These are phyloP conservation scores for Rhizodiscina lignyota DNA, from an alignment of 495 filamentous ascomycete species.

Conservation along the genomic window DNA sequence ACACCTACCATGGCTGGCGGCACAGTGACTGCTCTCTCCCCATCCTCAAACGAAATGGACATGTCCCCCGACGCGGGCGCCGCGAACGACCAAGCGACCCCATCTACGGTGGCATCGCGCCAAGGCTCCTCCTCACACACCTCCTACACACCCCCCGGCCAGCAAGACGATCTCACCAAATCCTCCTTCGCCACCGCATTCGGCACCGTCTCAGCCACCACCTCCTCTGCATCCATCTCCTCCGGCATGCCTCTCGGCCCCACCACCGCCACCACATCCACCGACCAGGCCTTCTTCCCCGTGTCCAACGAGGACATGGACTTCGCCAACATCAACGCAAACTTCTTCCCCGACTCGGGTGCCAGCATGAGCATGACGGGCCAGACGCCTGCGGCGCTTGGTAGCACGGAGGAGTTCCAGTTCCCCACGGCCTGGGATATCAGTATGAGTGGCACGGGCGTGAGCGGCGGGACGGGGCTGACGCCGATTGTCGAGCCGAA, in stretches of 20 bases:
- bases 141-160: constrained; percentile 9
- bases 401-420: background rate
- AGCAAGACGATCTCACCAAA: background rate
- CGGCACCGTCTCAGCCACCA: background rate
- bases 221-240: background rate
- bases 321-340: background rate
- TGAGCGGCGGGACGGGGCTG: background rate
- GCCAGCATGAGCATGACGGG: background rate
- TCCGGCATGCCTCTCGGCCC: background rate
- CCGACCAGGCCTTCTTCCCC: background rate
- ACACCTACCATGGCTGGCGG: too few relatives aligned
- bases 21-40: too few relatives aligned
- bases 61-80: too few relatives aligned
- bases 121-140: constrained; percentile 9
- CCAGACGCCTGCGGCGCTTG: background rate
- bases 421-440: background rate
- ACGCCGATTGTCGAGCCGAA: too few relatives aligned
- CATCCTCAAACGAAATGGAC: too few relatives aligned
- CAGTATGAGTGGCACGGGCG: background rate
- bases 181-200: background rate
- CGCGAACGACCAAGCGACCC: too few relatives aligned
- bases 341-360: background rate
- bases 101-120: constrained; percentile 7
- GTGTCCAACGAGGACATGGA: background rate
- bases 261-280: background rate